A percentile compares a stretch with the other conserved stretches of the same genome.
Evolutionary conservation across 495 filamentous ascomycete species (phyloP).

Genomic region (Trichoderma virens): DNA sequence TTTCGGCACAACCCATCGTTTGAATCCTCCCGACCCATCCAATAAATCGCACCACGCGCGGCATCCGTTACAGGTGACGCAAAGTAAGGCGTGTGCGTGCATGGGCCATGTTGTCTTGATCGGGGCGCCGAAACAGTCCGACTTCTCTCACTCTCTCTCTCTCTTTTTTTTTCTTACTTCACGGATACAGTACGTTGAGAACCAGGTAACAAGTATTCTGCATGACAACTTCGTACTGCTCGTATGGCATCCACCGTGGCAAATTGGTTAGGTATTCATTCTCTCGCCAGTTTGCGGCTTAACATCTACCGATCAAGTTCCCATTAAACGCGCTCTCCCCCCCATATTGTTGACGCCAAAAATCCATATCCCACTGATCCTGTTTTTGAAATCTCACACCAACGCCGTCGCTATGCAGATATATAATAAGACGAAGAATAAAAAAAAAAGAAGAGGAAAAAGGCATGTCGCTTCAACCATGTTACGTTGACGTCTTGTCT

Average conservation of each 20-base stretch:
- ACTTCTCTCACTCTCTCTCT: too few relatives aligned
- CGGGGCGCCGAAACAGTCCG: too few relatives aligned
- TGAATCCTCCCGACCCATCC: too few relatives aligned
- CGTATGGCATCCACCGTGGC: too few relatives aligned
- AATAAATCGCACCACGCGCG: too few relatives aligned
- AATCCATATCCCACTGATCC: neutral
- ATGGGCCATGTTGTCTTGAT: neutral
- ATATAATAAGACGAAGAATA: neutral
- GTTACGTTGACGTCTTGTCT: neutral
- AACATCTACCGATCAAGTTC: too few relatives aligned
- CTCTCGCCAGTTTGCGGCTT: too few relatives aligned
- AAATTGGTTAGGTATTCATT: too few relatives aligned
- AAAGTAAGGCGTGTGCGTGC: neutral
- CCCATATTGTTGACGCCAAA: neutral
- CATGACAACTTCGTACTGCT: too few relatives aligned
- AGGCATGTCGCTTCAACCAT: neutral
- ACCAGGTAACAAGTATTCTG: too few relatives aligned
- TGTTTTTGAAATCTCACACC: neutral
- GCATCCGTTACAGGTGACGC: neutral
- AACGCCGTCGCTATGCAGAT: conserved; percentile 19
- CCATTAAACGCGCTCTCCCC: neutral
- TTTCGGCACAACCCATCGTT: neutral
- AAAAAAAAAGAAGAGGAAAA: neutral
- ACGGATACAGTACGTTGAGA: too few relatives aligned
- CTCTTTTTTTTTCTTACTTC: too few relatives aligned